Evolutionary conservation across 192 early-diverging fungal genomes (phyloP), one percentile per base, ranked within the genome.

Genomic region (Rhizoclosmatium sp.): DNA sequence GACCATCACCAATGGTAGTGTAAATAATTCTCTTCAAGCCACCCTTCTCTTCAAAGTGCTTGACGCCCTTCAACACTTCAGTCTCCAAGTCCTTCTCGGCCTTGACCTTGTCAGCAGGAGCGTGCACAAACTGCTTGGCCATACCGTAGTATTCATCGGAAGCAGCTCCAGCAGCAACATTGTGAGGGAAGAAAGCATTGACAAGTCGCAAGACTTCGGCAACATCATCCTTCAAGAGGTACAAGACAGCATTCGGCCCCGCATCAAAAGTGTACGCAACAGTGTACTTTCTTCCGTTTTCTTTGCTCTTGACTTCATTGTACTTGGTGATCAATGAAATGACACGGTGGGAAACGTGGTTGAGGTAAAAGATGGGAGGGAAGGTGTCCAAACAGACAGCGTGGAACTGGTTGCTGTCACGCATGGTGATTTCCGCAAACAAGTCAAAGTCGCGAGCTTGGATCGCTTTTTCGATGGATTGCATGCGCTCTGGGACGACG

Each of bases 251-350:
- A 77, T 99, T 99, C 59, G 98, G 98, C 44, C 98, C 98, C 21
- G 98, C 98, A 83, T 99, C 98, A 83, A 92, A 99, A 9, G 98
- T 99, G 86, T 99, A 99, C 1, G 98, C 98, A 14, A 93, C 97
- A 62, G 92, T 93, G 76, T 89, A 90, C 3, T 84, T 84, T 65
- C 82, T 83, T 9, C 71, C 45, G 12, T 40, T 65, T 21, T 41
- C 10, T 39, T 65, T 66, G 59, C 70, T 61, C 49, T 69, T 68
- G 59, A 74, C 76, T 16, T 71, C 67, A 82, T 99, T 99, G 90
- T 95, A 98, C 40, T 90, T 92, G 47, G 93, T 92, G 69, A 99
- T 87, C 54, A 98, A 82, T 46, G 83, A 83, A 80, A 97, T 94
- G 65, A 99, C 92, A 64, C 92, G 91, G 60, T 94, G 91, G 64